Evolutionary conservation across 495 filamentous ascomycete genomes (phyloP).

Genomic region (Aspergillus egyptiacus): DNA sequence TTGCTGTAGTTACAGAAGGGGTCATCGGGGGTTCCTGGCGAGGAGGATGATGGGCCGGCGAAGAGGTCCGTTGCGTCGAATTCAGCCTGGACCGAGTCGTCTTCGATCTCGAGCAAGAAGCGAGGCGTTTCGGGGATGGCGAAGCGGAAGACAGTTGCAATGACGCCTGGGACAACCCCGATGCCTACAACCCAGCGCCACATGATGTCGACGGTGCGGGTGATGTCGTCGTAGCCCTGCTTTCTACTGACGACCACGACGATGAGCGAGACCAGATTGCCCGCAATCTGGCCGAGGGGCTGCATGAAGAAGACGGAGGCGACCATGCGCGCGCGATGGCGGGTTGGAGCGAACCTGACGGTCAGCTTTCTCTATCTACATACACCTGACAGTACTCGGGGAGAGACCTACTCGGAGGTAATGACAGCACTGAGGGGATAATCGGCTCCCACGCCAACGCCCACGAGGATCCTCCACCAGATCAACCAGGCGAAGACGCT

Average conservation of each 20-base stretch:
- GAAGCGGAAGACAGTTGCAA: constrained; percentile 54
- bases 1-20: not conserved
- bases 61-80: constrained; percentile 42
- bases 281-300: constrained; percentile 58
- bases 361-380: not conserved
- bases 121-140: constrained; percentile 58
- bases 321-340: constrained; percentile 57
- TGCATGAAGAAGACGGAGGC: constrained; percentile 64
- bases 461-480: constrained; percentile 53
- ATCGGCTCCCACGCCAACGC: constrained; percentile 53
- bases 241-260: constrained; percentile 35
- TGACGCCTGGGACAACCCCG: constrained; percentile 53
- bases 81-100: constrained; percentile 41
- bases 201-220: constrained; percentile 38
- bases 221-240: constrained; percentile 27
- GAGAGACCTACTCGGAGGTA: constrained; percentile 45
- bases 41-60: too few relatives aligned
- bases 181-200: constrained; percentile 60
- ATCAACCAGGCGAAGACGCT: constrained; percentile 50
- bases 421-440: constrained; percentile 57
- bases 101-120: constrained; percentile 48
- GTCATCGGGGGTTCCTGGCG: too few relatives aligned
- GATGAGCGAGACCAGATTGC: constrained; percentile 46
- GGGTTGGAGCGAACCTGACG: constrained; percentile 51
- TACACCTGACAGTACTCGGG: not conserved